Evolutionary conservation across 768 basidiomycete species (phyloP).

Genomic region (Cystobasidium onofrii): DNA sequence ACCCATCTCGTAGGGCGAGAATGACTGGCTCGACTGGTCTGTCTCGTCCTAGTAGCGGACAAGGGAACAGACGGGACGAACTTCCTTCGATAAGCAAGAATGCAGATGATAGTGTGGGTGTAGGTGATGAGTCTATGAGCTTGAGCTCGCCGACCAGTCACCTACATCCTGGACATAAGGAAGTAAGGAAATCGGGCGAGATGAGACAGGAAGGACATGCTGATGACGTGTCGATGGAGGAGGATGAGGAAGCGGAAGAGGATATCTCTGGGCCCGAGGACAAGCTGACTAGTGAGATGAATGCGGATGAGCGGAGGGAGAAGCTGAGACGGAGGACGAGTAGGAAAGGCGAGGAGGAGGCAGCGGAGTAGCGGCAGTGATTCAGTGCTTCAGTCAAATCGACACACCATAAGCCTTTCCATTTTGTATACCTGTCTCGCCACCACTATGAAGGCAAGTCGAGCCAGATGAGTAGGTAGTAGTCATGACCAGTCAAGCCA

Average conservation of each 20-base stretch:
- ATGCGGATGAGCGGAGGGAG: conserved; percentile 8
- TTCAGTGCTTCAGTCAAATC: no score
- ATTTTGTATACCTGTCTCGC: no score
- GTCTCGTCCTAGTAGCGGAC: background rate
- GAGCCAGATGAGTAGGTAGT: no score
- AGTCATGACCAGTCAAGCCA: no score
- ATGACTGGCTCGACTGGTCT: conserved; percentile 8
- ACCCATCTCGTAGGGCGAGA: conserved; percentile 44
- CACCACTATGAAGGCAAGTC: no score
- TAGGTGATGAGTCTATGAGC: background rate
- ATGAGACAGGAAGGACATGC: background rate
- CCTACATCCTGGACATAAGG: background rate
- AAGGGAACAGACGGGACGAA: background rate
- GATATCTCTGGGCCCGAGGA: background rate
- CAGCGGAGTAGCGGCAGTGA: no score
- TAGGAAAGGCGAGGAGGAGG: background rate
- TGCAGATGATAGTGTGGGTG: background rate
- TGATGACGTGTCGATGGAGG: background rate
- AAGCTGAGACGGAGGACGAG: conserved; percentile 4
- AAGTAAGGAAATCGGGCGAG: background rate
- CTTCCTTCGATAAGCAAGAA: background rate
- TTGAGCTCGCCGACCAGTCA: background rate
- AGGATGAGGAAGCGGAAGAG: background rate
- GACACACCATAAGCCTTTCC: no score
- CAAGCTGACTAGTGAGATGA: conserved; percentile 1